A percentile compares a stretch with the other conserved stretches of the same genome.
phyloP scores from a whole-genome alignment of 108 stramenopile genomes.

The Cyclostephanos invisitatus region DNA sequence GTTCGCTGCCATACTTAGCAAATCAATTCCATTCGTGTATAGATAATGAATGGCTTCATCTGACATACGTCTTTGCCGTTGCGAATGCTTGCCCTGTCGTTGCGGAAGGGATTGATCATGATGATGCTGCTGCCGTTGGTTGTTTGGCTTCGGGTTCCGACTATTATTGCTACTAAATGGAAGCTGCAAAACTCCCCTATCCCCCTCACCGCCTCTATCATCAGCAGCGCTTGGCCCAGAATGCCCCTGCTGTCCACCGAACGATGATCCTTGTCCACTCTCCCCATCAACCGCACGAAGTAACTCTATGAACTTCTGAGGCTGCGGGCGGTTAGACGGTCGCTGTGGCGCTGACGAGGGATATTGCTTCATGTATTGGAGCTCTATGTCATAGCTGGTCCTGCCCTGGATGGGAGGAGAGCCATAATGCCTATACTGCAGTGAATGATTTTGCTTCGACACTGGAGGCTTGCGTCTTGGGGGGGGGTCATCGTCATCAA shows the following conservation, averaged over 20 bases:
- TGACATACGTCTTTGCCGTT: background rate
- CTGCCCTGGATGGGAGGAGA: slow-evolving; percentile 9
- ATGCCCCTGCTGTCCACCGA: slow-evolving; percentile 1
- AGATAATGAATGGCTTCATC: slow-evolving; percentile 5
- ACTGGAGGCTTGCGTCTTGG: background rate
- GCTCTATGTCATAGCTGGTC: background rate
- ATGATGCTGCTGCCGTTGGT: slow-evolving; percentile 1
- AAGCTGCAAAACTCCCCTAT: background rate
- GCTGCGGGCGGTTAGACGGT: slow-evolving; percentile 11
- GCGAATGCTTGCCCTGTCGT: background rate
- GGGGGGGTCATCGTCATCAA: background rate
- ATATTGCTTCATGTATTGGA: background rate
- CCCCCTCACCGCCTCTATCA: background rate
- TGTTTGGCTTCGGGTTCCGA: slow-evolving; percentile 1
- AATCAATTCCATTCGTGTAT: slow-evolving; percentile 23
- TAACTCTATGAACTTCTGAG: slow-evolving; percentile 21
- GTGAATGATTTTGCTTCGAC: background rate
- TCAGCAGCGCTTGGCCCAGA: background rate
- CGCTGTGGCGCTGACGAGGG: background rate
- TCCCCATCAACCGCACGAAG: slow-evolving; percentile 10
- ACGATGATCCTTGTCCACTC: background rate
- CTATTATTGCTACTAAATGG: background rate
- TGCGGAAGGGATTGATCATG: background rate
- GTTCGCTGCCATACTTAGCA: slow-evolving; percentile 25
- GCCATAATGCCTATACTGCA: slow-evolving; percentile 5